phyloP scores from a whole-genome alignment of 495 filamentous ascomycete species.

The Penicillium antarcticum region DNA sequence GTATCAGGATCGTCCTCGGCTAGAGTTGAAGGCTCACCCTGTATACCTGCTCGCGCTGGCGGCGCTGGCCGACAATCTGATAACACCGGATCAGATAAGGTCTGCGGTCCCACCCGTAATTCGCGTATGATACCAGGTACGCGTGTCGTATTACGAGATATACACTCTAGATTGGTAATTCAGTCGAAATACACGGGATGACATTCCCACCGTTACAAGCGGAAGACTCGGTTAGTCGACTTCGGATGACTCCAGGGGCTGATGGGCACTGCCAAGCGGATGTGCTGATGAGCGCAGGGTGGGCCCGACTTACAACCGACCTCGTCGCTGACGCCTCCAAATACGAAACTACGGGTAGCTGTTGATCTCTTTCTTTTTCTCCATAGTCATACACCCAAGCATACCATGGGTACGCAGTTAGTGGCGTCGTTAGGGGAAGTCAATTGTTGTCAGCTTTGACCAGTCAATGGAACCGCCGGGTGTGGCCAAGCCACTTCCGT shows the following conservation, averaged over 20 bases:
- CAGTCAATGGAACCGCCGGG: background rate
- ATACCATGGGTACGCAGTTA: no score
- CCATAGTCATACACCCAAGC: no score
- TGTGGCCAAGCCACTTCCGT: background rate
- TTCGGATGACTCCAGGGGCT: background rate
- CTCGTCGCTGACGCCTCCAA: no score
- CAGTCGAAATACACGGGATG: no score
- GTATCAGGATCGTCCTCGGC: background rate
- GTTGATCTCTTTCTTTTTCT: no score
- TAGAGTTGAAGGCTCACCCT: background rate
- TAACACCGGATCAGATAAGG: constrained; percentile 3
- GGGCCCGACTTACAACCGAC: no score
- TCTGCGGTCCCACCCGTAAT: background rate
- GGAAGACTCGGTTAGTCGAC: background rate
- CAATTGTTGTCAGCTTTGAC: no score
- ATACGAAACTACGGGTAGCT: no score
- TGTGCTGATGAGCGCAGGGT: no score
- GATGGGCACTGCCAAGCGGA: background rate
- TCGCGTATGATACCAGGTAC: background rate
- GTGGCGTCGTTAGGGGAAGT: no score
- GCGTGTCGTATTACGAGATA: background rate
- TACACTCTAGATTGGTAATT: background rate
- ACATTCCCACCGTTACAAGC: no score
- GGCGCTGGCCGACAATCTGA: background rate
- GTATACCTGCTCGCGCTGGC: background rate